Evolutionary conservation across 106 monocot genomes (phyloP).

Genomic region (Dioscorea dumetorum): DNA sequence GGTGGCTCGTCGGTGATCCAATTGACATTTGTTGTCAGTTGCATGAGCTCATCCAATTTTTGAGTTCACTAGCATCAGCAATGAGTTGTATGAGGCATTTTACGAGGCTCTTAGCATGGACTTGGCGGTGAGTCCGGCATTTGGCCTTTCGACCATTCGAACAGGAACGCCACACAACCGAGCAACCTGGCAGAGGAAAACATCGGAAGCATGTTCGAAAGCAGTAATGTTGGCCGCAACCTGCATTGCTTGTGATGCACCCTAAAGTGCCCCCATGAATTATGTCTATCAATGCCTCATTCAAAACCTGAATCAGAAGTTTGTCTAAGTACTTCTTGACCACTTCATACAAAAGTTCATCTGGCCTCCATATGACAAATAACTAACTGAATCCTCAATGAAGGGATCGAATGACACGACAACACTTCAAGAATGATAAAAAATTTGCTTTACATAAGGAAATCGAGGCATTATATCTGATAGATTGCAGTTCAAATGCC

Average conservation of each 20-base stretch:
- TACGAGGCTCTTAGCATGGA: constrained; percentile 53
- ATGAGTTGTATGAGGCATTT: constrained; percentile 42
- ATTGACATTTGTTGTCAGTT: constrained; percentile 38
- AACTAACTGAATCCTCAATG: constrained; percentile 60
- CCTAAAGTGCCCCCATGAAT: constrained; percentile 36
- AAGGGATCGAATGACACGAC: constrained; percentile 64
- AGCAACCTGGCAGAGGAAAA: constrained; percentile 43
- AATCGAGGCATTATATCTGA: constrained; percentile 45
- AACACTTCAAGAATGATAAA: constrained; percentile 51
- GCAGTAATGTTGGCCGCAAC: constrained; percentile 49
- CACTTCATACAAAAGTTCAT: constrained; percentile 45
- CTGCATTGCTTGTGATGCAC: constrained; percentile 47
- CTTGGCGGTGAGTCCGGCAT: constrained; percentile 43
- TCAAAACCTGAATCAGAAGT: constrained; percentile 51
- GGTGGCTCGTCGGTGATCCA: constrained; percentile 60
- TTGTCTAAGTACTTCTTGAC: constrained; percentile 59
- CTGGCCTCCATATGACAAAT: constrained; percentile 47
- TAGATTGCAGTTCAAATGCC: constrained; percentile 50
- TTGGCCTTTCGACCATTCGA: constrained; percentile 42
- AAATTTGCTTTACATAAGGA: constrained; percentile 58
- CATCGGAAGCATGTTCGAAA: constrained; percentile 44
- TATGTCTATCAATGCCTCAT: constrained; percentile 38
- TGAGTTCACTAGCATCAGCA: constrained; percentile 28
- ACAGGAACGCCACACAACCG: constrained; percentile 47
- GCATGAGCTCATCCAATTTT: constrained; percentile 55